Percentiles rank a stretch among this genome's conserved stretches.
Evolutionary conservation across 768 basidiomycete genomes (phyloP).

Genomic region (Phaeotremella skinneri): DNA sequence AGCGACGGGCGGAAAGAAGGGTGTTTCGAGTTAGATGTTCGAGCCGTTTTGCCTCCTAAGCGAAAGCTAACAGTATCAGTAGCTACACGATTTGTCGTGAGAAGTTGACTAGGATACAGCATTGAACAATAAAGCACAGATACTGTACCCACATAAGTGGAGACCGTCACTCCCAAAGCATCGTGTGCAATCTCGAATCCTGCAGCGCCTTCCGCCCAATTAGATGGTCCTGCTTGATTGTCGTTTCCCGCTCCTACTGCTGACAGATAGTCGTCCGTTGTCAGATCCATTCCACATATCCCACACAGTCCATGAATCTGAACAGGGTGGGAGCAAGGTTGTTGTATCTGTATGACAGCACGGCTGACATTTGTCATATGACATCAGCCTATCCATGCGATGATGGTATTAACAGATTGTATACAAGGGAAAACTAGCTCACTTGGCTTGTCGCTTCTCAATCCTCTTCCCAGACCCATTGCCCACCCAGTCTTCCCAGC

Average conservation of each 20-base stretch:
- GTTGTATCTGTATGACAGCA: conserved; percentile 61
- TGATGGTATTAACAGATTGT: background rate
- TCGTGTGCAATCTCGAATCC: conserved; percentile 75
- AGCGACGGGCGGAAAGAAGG: conserved; percentile 69
- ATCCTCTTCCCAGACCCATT: conserved; percentile 25
- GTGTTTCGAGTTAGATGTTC: conserved; percentile 77
- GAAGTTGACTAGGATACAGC: background rate
- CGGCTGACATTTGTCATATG: conserved; percentile 22
- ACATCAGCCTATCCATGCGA: background rate
- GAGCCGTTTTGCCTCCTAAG: conserved; percentile 76
- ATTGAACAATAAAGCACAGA: background rate
- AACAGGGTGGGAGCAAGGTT: conserved; percentile 95
- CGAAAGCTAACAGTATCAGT: background rate
- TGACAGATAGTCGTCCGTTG: conserved; percentile 48
- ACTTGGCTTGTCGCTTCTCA: conserved; percentile 31
- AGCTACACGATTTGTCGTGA: background rate
- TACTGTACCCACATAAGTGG: conserved; percentile 55
- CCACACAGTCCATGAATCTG: conserved; percentile 90
- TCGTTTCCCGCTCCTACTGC: conserved; percentile 6
- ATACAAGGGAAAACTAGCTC: conserved; percentile 7
- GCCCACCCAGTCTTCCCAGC: conserved; percentile 57
- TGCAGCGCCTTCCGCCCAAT: conserved; percentile 13
- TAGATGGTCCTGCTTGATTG: conserved; percentile 28
- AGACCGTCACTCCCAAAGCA: conserved; percentile 84
- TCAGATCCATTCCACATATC: conserved; percentile 93